These are phyloP conservation scores for Oryza glaberrima DNA, from an alignment of 176 grass and related monocot genomes.

Conservation along the genomic window DNA sequence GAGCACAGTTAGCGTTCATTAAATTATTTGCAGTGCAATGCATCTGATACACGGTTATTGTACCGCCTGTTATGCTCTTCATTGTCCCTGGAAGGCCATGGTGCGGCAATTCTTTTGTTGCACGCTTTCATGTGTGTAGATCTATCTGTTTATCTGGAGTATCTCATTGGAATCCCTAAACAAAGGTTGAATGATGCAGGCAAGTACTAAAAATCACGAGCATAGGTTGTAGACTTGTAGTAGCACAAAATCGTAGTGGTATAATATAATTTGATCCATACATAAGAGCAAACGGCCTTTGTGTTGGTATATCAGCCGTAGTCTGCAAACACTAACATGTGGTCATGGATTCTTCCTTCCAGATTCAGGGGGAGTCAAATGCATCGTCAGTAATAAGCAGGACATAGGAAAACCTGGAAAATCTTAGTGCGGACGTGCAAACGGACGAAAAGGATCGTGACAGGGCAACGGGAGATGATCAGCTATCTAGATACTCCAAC, in stretches of 20 bases:
- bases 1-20: conserved; percentile 27
- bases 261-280: not conserved
- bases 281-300: not conserved
- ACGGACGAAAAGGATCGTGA: conserved; percentile 11
- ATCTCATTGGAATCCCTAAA: conserved; percentile 39
- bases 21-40: conserved; percentile 30
- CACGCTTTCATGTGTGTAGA: conserved; percentile 33
- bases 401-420: not conserved
- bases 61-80: conserved; percentile 32
- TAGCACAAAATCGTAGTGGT: not conserved
- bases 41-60: conserved; percentile 23
- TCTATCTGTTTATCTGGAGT: conserved; percentile 16
- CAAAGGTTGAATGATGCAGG: not conserved
- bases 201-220: not conserved
- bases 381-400: not conserved
- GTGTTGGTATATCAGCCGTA: not conserved
- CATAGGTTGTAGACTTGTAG: not conserved
- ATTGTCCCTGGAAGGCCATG: conserved; percentile 10
- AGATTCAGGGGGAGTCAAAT: not conserved
- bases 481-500: not conserved
- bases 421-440: not conserved
- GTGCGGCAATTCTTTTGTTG: conserved; percentile 24
- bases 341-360: not conserved
- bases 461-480: not conserved
- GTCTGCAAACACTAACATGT: no score